Evolutionary conservation across 768 basidiomycete genomes (phyloP).

Genomic region (Leccinellum albellum): DNA sequence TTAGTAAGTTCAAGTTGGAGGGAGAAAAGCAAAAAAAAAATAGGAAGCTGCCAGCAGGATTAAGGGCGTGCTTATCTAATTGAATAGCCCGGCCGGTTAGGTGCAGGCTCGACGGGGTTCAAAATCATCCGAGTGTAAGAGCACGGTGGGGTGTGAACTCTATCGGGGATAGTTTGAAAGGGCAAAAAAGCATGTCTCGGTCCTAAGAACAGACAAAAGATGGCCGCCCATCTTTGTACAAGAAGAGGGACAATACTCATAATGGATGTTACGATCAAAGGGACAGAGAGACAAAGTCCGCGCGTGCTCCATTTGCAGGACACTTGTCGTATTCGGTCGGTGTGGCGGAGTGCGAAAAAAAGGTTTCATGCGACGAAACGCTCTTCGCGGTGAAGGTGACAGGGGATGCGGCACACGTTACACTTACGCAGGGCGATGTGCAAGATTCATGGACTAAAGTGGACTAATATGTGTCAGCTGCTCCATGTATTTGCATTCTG

Average conservation of each 20-base stretch:
- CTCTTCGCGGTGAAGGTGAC: constrained; percentile 4
- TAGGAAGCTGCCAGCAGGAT: constrained; percentile 15
- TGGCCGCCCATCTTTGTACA: constrained; percentile 1
- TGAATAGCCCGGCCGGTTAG: no score
- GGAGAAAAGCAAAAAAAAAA: constrained; percentile 21
- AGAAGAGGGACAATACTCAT: constrained; percentile 9
- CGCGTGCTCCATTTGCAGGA: neutral
- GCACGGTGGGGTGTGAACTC: constrained; percentile 2
- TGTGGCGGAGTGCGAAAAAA: constrained; percentile 16
- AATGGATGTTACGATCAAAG: constrained; percentile 8
- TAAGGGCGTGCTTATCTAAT: constrained; percentile 21
- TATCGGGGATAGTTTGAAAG: constrained; percentile 11
- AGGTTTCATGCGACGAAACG: constrained; percentile 9
- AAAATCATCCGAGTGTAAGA: constrained; percentile 1
- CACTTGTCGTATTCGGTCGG: constrained; percentile 2
- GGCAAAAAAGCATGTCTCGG: constrained; percentile 11
- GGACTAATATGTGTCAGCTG: constrained; percentile 14
- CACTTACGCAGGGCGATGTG: constrained; percentile 12
- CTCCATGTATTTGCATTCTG: constrained; percentile 25
- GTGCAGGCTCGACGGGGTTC: constrained; percentile 27
- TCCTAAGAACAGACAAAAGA: constrained; percentile 3
- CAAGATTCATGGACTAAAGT: constrained; percentile 22
- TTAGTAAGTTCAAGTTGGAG: no score
- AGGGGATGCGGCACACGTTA: constrained; percentile 15
- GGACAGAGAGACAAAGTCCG: constrained; percentile 12